Evolutionary conservation across 345 rosid species (phyloP).

Genomic region (Populus nigra): DNA sequence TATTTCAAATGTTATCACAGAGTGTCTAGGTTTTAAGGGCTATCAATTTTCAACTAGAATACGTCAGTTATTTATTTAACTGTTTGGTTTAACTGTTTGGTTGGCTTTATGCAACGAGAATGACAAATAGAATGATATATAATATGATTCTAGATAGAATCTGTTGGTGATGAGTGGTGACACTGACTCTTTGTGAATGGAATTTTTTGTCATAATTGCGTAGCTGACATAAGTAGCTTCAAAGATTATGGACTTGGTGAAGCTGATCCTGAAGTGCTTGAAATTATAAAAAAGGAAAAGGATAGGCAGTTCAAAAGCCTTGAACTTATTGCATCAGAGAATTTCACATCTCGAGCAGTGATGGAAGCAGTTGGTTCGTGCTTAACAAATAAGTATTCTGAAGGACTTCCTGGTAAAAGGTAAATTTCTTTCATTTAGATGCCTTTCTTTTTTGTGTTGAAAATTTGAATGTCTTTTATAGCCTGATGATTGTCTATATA

Average conservation of each 20-base stretch:
- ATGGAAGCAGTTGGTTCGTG: slow-evolving; percentile 98
- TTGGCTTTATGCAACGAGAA: too few relatives aligned
- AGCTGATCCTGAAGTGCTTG: slow-evolving; percentile 73
- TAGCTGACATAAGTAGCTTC: slow-evolving; percentile 48
- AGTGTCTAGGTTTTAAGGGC: too few relatives aligned
- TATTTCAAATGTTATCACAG: too few relatives aligned
- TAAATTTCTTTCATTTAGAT: slow-evolving; percentile 16
- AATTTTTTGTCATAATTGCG: slow-evolving; percentile 12
- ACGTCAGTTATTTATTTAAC: too few relatives aligned
- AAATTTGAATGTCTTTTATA: background rate
- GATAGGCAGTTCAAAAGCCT: slow-evolving; percentile 85
- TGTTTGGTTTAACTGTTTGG: too few relatives aligned
- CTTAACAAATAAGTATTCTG: slow-evolving; percentile 88
- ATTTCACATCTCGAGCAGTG: slow-evolving; percentile 88
- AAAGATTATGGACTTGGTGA: slow-evolving; percentile 54
- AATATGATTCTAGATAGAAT: too few relatives aligned
- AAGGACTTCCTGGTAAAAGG: slow-evolving; percentile 97
- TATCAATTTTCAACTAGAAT: too few relatives aligned
- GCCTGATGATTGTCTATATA: background rate
- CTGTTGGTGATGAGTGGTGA: background rate
- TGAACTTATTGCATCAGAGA: slow-evolving; percentile 91
- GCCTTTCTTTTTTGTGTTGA: background rate
- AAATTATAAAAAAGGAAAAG: slow-evolving; percentile 68
- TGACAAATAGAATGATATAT: too few relatives aligned
- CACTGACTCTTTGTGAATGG: background rate